Base-by-base conservation (phyloP, 2,329 filamentous ascomycete species). In the Trichoderma koningiopsis region DNA sequence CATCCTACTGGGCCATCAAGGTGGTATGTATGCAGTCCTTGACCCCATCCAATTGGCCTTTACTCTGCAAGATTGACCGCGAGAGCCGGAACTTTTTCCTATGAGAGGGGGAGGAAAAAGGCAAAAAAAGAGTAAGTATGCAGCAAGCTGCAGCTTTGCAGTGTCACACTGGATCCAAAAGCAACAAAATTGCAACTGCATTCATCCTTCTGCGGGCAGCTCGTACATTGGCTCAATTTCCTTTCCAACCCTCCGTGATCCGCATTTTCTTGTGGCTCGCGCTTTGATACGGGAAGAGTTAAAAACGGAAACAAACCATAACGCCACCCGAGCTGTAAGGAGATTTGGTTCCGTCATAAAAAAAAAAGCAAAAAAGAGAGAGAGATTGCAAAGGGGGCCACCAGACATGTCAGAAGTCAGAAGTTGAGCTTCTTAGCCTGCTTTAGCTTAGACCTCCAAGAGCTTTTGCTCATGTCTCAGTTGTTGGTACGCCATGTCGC, bases 221-320 rank as follows among this genome's bases (percentile, higher is more conserved):
- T 64, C 61, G 22, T 27, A 37, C 49, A 56, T 64, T 64, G 61
- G 61, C n/a, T 56, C 49, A 59, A 49, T 49, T 67, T 58, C 47
- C 64, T 24, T 67, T 58, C 47, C 55, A 29, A 47, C 63, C 49
- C 22, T 29, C 22, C 49, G 29, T 64, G 61, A 35, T 56, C 61
- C 61, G 61, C 61, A 53, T 62, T 43, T 24, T 68, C 47, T 35
- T 35, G 58, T 68, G 65, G 65, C 65, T 52, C 22, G 65, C 65
- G 27, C 40, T 58, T 68, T 47, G 61, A 64, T 64, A 49, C 59
- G 59, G 59, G 40, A 43, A 35, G 40, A 64, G 61, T 33, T 33
- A 52, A 35, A 55, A 55, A 29, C 37, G 55, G 58, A 27, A 61
- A 53, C 19, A 53, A 68, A 59, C 37, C 22, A 59, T 68, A 62